Percentiles rank a stretch among this genome's conserved stretches.
These are phyloP conservation scores for Ceriops zippeliana DNA, from an alignment of 345 rosid genomes.

Conservation along the genomic window DNA sequence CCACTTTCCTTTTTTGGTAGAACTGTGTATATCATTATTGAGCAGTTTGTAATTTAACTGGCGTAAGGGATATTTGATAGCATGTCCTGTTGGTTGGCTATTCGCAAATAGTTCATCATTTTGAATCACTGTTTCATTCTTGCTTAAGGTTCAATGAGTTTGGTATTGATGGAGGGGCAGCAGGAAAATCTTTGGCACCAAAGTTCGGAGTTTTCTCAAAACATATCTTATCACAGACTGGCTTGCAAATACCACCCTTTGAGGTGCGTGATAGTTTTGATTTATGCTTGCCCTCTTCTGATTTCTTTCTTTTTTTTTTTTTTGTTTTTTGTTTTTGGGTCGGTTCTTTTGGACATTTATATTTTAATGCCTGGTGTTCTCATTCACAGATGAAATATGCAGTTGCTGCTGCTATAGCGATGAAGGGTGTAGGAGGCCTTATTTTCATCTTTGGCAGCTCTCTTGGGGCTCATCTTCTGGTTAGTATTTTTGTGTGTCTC, in stretches of 20 bases:
- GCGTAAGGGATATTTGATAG: too few species aligned
- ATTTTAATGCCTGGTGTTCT: neutral
- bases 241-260: slow-evolving; percentile 47
- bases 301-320: too few species aligned
- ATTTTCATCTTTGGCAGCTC: slow-evolving; percentile 63
- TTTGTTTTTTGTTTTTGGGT: too few species aligned
- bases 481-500: slow-evolving; percentile 15
- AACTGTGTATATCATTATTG: too few species aligned
- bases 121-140: slow-evolving; percentile 8
- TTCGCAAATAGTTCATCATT: neutral
- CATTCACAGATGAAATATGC: slow-evolving; percentile 37
- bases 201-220: slow-evolving; percentile 40
- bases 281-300: neutral
- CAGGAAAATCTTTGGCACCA: slow-evolving; percentile 46
- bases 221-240: slow-evolving; percentile 42
- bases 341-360: neutral
- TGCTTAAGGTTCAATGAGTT: slow-evolving; percentile 54
- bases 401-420: slow-evolving; percentile 47
- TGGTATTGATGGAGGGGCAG: slow-evolving; percentile 58
- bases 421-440: slow-evolving; percentile 67
- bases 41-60: too few species aligned
- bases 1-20: too few species aligned
- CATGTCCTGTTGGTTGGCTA: too few species aligned
- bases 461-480: slow-evolving; percentile 75
- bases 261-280: slow-evolving; percentile 31